Percentiles rank a stretch among this genome's conserved stretches.
These are phyloP conservation scores for Ustilago crameri DNA, from an alignment of 1,284 basidiomycete genomes.

Conservation along the genomic window DNA sequence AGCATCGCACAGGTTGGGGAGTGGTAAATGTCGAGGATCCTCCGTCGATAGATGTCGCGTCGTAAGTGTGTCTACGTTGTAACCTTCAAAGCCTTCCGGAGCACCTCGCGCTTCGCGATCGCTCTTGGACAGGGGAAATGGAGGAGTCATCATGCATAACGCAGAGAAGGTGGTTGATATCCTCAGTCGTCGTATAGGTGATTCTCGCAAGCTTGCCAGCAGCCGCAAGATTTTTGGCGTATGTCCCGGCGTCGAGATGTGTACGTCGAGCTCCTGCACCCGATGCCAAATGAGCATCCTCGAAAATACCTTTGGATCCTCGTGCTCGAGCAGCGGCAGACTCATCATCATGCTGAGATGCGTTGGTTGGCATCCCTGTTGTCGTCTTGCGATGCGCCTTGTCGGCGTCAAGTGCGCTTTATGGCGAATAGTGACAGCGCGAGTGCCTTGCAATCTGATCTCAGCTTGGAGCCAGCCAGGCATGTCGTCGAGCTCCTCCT, in stretches of 20 bases:
- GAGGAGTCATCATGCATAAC: conserved; percentile 53
- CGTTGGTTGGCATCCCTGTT: conserved; percentile 55
- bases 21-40: not conserved
- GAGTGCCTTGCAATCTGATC: conserved; percentile 40
- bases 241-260: conserved; percentile 53
- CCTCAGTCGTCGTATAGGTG: conserved; percentile 54
- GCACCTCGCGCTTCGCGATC: conserved; percentile 23
- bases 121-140: conserved; percentile 38
- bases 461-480: conserved; percentile 65
- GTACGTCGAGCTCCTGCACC: conserved; percentile 62
- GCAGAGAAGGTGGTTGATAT: conserved; percentile 58
- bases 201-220: conserved; percentile 45
- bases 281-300: conserved; percentile 60
- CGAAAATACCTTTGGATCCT: conserved; percentile 57
- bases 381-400: conserved; percentile 23
- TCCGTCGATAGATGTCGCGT: not conserved
- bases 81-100: not conserved
- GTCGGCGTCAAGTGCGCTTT: conserved; percentile 56
- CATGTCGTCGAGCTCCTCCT: conserved; percentile 53
- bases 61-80: not conserved
- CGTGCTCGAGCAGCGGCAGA: conserved; percentile 62
- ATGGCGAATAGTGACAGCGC: conserved; percentile 53
- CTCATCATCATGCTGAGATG: conserved; percentile 59
- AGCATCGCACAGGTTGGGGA: conserved; percentile 35
- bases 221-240: conserved; percentile 50